phyloP scores from a whole-genome alignment of 1,284 basidiomycete genomes.

The Austroboletus olivaceoglutinosus region DNA sequence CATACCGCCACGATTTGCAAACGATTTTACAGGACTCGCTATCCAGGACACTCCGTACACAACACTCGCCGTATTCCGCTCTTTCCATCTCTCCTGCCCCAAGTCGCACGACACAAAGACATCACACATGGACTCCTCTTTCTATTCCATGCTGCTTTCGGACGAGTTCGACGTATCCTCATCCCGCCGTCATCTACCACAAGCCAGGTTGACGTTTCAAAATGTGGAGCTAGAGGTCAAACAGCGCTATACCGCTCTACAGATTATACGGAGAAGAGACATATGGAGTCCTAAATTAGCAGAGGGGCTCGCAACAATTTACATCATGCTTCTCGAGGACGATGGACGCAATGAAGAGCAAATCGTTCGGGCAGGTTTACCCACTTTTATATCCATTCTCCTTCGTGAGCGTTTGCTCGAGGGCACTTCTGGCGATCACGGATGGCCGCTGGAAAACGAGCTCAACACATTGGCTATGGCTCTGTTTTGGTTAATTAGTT shows the following conservation, averaged over 20 bases:
- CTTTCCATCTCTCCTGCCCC: conserved; percentile 35
- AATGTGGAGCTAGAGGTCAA: conserved; percentile 40
- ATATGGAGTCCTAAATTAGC: conserved; percentile 37
- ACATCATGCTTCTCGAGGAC: conserved; percentile 60
- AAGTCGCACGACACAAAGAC: conserved; percentile 32
- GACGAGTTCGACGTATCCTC: conserved; percentile 43
- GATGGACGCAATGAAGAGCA: conserved; percentile 55
- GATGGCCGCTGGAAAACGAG: conserved; percentile 50
- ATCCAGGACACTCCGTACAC: conserved; percentile 28
- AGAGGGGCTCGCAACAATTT: conserved; percentile 54
- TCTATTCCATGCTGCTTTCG: conserved; percentile 40
- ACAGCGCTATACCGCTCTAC: conserved; percentile 42
- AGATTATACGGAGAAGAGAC: conserved; percentile 38
- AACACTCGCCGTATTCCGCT: conserved; percentile 33
- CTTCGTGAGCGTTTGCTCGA: conserved; percentile 40
- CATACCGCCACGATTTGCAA: conserved; percentile 35
- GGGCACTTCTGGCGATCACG: conserved; percentile 36
- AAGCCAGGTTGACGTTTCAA: conserved; percentile 11
- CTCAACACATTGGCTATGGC: conserved; percentile 46
- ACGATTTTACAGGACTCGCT: conserved; percentile 35
- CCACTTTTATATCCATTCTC: conserved; percentile 40
- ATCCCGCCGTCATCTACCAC: conserved; percentile 35
- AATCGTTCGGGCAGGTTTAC: conserved; percentile 46
- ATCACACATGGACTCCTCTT: conserved; percentile 24
- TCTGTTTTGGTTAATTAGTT: conserved; percentile 47